Evolutionary conservation across 2,329 filamentous ascomycete species (phyloP).

Genomic region (Rutstroemia sp.): DNA sequence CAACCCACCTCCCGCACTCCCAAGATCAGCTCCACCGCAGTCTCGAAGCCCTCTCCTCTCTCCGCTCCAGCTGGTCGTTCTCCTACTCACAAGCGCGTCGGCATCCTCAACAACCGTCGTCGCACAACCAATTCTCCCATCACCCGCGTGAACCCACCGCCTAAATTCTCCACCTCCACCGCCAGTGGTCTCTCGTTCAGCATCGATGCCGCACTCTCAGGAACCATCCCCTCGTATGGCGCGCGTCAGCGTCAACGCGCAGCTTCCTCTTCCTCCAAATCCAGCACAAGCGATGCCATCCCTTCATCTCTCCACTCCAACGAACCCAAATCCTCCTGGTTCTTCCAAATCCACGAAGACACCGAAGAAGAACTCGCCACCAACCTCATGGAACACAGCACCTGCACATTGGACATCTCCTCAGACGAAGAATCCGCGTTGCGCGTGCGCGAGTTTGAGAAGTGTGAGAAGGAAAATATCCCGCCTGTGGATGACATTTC

Average conservation of each 20-base stretch:
- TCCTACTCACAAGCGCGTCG: constrained; percentile 65
- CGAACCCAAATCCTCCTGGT: constrained; percentile 62
- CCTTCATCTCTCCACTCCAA: constrained; percentile 33
- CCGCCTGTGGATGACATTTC: constrained; percentile 63
- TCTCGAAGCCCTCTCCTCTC: constrained; percentile 45
- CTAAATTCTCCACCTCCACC: constrained; percentile 47
- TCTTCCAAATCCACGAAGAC: constrained; percentile 93
- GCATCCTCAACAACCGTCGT: constrained; percentile 61
- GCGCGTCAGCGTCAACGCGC: constrained; percentile 33
- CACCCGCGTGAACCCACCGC: constrained; percentile 60
- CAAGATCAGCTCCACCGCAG: constrained; percentile 37
- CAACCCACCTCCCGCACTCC: constrained; percentile 45
- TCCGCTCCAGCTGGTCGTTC: constrained; percentile 74
- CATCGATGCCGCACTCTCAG: constrained; percentile 74
- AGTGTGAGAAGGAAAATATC: constrained; percentile 82
- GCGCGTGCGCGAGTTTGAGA: constrained; percentile 46
- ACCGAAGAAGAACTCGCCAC: constrained; percentile 84
- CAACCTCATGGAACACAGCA: constrained; percentile 87
- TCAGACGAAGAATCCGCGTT: constrained; percentile 68
- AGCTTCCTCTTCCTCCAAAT: constrained; percentile 19
- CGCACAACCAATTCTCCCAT: constrained; percentile 46
- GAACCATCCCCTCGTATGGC: constrained; percentile 59
- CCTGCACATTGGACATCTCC: constrained; percentile 78
- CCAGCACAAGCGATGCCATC: neutral
- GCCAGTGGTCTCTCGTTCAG: constrained; percentile 58